Evolutionary conservation across 176 grass and related monocot genomes (phyloP).

Genomic region (Tillandsia fasciculata): DNA sequence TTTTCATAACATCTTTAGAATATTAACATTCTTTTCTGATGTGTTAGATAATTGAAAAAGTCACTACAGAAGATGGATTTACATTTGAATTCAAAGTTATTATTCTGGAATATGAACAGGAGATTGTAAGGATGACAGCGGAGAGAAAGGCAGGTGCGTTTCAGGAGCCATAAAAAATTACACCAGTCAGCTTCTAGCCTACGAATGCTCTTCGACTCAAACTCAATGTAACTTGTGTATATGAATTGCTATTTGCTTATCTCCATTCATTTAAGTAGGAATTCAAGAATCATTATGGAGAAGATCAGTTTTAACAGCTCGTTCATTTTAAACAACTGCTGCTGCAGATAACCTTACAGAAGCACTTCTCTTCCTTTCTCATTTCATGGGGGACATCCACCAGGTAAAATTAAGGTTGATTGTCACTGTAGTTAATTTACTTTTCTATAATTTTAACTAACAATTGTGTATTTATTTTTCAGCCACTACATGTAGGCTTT

Average conservation of each 20-base stretch:
- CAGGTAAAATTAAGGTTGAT: slow-evolving; percentile 19
- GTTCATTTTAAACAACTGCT: not conserved
- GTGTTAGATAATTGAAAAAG: not conserved
- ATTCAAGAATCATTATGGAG: no score
- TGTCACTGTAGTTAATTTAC: not conserved
- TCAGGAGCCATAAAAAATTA: slow-evolving; percentile 70
- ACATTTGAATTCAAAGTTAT: not conserved
- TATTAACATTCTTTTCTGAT: no score
- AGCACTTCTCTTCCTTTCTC: slow-evolving; percentile 56
- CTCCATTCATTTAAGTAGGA: no score
- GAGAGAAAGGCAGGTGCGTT: slow-evolving; percentile 42
- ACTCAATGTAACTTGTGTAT: slow-evolving; percentile 22
- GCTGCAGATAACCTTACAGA: slow-evolving; percentile 54
- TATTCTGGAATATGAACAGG: not conserved
- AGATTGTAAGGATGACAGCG: slow-evolving; percentile 59
- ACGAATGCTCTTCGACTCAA: slow-evolving; percentile 13
- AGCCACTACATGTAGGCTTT: slow-evolving; percentile 70
- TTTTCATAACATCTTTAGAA: no score
- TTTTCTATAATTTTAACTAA: not conserved
- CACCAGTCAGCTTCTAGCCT: slow-evolving; percentile 51
- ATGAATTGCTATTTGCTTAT: not conserved
- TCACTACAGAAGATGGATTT: not conserved
- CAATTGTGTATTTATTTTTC: not conserved
- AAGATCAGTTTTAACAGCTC: no score
- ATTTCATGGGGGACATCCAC: slow-evolving; percentile 62